phyloP scores from a whole-genome alignment of 2,329 filamentous ascomycete species.

The Furcasterigmium furcatum region DNA sequence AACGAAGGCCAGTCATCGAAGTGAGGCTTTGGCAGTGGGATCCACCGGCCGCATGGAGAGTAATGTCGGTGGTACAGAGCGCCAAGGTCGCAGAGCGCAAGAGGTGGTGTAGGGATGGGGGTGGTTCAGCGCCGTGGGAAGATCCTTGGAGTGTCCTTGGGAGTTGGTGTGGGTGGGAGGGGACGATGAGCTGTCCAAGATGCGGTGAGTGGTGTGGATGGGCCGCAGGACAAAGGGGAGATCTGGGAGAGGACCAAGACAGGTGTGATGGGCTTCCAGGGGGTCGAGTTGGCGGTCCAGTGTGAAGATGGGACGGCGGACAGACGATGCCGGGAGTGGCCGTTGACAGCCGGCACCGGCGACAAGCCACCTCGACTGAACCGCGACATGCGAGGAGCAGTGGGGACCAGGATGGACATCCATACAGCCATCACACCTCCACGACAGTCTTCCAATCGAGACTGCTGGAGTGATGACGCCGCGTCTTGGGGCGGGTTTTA shows the following conservation, averaged over 20 bases:
- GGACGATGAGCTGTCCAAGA: background rate
- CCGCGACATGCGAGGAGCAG: no score
- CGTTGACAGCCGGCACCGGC: background rate
- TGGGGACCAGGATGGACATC: background rate
- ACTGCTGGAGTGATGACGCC: background rate
- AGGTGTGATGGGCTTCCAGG: no score
- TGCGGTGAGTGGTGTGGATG: constrained; percentile 1
- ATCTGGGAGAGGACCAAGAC: no score
- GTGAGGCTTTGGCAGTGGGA: constrained; percentile 14
- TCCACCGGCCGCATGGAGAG: constrained; percentile 5
- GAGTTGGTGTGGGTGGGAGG: background rate
- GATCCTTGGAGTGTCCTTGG: background rate
- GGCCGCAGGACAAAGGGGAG: no score
- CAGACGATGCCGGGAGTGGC: background rate
- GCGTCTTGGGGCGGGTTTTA: background rate
- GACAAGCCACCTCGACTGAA: background rate
- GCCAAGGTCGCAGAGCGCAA: background rate
- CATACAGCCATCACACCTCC: background rate
- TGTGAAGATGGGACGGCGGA: no score
- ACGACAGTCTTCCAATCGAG: background rate
- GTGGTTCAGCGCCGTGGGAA: background rate
- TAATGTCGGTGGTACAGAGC: background rate
- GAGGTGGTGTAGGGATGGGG: constrained; percentile 1
- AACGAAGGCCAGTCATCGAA: constrained; percentile 13
- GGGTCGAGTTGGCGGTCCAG: no score